Evolutionary conservation across 371 early-diverging fungal species (phyloP).

Genomic region (Sporodiniella umbellata): DNA sequence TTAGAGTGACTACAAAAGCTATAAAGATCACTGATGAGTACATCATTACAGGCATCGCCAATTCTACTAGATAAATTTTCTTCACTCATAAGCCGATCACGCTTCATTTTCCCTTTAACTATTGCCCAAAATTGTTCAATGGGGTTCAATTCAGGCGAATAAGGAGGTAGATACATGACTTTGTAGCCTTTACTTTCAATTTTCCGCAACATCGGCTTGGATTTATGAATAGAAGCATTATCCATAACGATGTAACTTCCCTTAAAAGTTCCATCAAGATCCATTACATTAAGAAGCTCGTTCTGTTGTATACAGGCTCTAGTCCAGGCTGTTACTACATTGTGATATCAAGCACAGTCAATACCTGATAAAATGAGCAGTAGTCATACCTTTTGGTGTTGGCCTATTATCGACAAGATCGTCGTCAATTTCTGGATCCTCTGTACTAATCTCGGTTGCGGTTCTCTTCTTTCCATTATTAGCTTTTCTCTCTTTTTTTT

Average conservation of each 20-base stretch:
- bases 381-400: slow-evolving; percentile 7
- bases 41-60: slow-evolving; percentile 6
- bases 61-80: slow-evolving; percentile 8
- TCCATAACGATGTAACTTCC: not conserved
- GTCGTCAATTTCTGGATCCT: slow-evolving; percentile 11
- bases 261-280: slow-evolving; percentile 4
- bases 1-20: slow-evolving; percentile 11
- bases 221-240: slow-evolving; percentile 8
- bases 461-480: slow-evolving; percentile 6
- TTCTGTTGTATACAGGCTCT: too few species aligned
- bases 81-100: slow-evolving; percentile 5
- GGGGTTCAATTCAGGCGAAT: slow-evolving; percentile 7
- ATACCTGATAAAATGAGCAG: slow-evolving; percentile 11
- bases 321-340: too few species aligned
- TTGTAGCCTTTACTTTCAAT: slow-evolving; percentile 8
- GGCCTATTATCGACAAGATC: slow-evolving; percentile 4
- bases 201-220: slow-evolving; percentile 7
- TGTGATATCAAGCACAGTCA: too few species aligned
- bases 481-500: slow-evolving; percentile 6
- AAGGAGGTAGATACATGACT: slow-evolving; percentile 8
- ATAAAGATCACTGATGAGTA: slow-evolving; percentile 5
- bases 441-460: slow-evolving; percentile 4
- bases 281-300: slow-evolving; percentile 11
- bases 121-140: slow-evolving; percentile 4
- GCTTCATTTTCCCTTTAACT: slow-evolving; percentile 8